Base-by-base conservation (phyloP, 257 asterid genomes). In the Scutellaria baicalensis region DNA sequence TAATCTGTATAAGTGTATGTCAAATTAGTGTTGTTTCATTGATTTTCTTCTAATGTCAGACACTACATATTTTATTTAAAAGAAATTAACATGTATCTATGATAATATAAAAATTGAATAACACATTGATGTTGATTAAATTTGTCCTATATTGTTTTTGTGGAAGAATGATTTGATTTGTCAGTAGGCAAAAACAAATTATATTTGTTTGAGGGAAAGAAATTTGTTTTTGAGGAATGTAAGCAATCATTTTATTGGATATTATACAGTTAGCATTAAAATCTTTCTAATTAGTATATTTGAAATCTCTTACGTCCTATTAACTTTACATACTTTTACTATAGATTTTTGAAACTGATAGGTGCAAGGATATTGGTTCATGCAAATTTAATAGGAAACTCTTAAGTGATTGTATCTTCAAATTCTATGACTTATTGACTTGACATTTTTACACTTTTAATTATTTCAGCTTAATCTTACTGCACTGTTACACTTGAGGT, bases 311-410 rank as follows among this genome's bases (percentile, higher is more conserved):
- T 48, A 57, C 33, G n/a, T 72, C 45, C 14, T 23, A 33, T 23
- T 58, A 62, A 58, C 52, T 58, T 35, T 10, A 44, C 44, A 47
- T 6, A 49, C 69, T 57, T 55, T 9, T 55, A 20, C 67, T 33
- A 14, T 57, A 20, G 44, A 48, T 59, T 67, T 58, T 67, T 58
- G 58, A 63, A 68, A 33, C 21, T 51, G 68, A 59, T 75, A 35
- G 9, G 54, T 68, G 55, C 56, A 20, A 55, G 66, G 62, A 3
- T 42, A 47, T 59, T 9, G 60, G 31, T 57, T 47, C 58, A 57
- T 16, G 43, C 50, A 38, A 57, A 55, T 61, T 16, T 40, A 5
- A 50, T 47, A 44, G 62, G 21, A 71, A 54, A 47, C 36, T 4
- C 27, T 11, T 13, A 8, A 43, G 59, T 11, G 51, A 62, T 31